A percentile compares a stretch with the other conserved stretches of the same genome.
phyloP scores from a whole-genome alignment of 441 rosid genomes.

The Arabidopsis hybrid region DNA sequence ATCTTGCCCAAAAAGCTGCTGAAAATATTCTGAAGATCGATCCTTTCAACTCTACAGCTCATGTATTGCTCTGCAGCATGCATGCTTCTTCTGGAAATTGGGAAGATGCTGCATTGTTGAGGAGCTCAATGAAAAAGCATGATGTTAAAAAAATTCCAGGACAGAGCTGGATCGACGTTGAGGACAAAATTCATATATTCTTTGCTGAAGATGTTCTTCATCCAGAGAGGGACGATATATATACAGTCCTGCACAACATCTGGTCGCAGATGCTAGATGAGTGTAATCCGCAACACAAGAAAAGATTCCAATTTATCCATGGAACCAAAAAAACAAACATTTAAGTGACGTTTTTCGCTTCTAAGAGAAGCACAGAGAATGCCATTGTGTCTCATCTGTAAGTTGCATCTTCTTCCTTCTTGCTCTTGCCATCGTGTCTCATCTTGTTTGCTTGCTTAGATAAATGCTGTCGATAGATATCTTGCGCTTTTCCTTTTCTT shows the following conservation, averaged over 20 bases:
- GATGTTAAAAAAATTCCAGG: slow-evolving; percentile 61
- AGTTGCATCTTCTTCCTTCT: slow-evolving; percentile 11
- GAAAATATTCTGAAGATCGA: slow-evolving; percentile 58
- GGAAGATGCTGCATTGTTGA: slow-evolving; percentile 56
- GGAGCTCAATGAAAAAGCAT: slow-evolving; percentile 55
- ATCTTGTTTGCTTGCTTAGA: background rate
- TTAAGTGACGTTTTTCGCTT: background rate
- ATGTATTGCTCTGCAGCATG: slow-evolving; percentile 54
- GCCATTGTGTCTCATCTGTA: slow-evolving; percentile 8
- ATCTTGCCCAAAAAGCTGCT: slow-evolving; percentile 58
- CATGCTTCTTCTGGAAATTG: slow-evolving; percentile 58
- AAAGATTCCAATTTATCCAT: slow-evolving; percentile 25
- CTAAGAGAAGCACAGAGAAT: slow-evolving; percentile 3
- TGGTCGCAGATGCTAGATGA: slow-evolving; percentile 57
- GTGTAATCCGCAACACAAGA: slow-evolving; percentile 36
- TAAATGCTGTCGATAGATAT: background rate
- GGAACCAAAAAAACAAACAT: background rate
- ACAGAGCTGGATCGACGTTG: slow-evolving; percentile 66
- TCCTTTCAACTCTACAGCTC: slow-evolving; percentile 61
- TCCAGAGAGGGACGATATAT: slow-evolving; percentile 59
- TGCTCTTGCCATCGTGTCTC: background rate
- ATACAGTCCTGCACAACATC: slow-evolving; percentile 49
- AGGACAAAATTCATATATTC: slow-evolving; percentile 51
- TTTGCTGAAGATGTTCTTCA: slow-evolving; percentile 60
- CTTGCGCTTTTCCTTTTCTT: background rate